phyloP scores from a whole-genome alignment of 805 yeast species.

The Candida xiaguanensis region DNA sequence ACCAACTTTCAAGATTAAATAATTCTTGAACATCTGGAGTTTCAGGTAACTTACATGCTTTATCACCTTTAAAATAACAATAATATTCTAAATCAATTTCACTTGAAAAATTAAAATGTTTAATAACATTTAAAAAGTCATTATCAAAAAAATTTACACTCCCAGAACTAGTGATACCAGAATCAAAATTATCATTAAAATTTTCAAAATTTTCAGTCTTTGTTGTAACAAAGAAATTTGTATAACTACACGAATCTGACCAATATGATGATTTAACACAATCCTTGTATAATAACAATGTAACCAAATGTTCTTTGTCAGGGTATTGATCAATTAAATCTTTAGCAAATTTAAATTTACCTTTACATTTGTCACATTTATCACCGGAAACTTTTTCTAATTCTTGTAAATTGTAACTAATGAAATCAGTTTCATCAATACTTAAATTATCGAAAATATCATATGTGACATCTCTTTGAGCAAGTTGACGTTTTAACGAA shows the following conservation, averaged over 20 bases:
- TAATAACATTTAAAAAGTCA: conserved; percentile 35
- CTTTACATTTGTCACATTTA: conserved; percentile 32
- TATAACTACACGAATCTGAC: conserved; percentile 28
- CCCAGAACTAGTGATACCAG: conserved; percentile 22
- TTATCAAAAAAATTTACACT: conserved; percentile 34
- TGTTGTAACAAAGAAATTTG: conserved; percentile 37
- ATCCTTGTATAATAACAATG: conserved; percentile 32
- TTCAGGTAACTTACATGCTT: conserved; percentile 47
- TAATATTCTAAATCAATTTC: conserved; percentile 43
- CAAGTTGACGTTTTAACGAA: conserved; percentile 23
- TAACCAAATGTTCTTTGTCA: conserved; percentile 30
- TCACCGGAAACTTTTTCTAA: conserved; percentile 29
- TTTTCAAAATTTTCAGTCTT: conserved; percentile 21
- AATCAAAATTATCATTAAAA: conserved; percentile 15
- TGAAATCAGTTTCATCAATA: conserved; percentile 24
- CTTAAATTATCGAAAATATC: conserved; percentile 20
- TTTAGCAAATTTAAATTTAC: conserved; percentile 28
- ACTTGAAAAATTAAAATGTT: conserved; percentile 32
- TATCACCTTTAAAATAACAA: conserved; percentile 45
- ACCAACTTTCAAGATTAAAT: conserved; percentile 25
- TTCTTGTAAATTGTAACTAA: conserved; percentile 22
- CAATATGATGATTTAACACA: conserved; percentile 26
- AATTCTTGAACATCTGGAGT: conserved; percentile 44
- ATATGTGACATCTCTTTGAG: conserved; percentile 21
- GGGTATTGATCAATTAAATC: conserved; percentile 24